phyloP scores from a whole-genome alignment of 148 eudicot genomes.

The Persicaria tinctoria region DNA sequence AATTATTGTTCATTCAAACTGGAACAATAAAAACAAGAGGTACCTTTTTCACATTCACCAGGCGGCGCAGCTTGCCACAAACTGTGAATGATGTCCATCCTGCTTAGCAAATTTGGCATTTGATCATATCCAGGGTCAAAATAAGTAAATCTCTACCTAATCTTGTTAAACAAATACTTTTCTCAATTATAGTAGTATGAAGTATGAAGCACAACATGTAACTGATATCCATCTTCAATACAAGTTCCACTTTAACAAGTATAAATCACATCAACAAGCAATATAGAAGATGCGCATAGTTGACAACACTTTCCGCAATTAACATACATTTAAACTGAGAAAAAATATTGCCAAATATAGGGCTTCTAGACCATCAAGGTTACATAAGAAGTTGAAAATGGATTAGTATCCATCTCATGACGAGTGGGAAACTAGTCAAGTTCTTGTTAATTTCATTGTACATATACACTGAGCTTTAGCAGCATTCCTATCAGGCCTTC shows the following conservation, averaged over 20 bases:
- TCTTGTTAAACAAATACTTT: neutral
- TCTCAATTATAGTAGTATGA: neutral
- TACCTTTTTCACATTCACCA: slow-evolving; percentile 90
- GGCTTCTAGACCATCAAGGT: neutral
- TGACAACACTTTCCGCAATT: neutral
- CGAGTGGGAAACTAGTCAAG: neutral
- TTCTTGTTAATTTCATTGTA: neutral
- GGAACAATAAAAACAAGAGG: neutral
- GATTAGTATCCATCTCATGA: neutral
- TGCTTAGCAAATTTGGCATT: slow-evolving; percentile 23
- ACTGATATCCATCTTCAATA: neutral
- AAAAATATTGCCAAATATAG: neutral
- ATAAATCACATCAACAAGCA: neutral
- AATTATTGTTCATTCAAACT: neutral
- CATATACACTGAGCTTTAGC: neutral
- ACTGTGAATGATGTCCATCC: slow-evolving; percentile 99
- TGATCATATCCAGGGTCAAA: neutral
- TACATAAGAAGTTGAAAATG: neutral
- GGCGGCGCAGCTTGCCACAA: slow-evolving; percentile 90
- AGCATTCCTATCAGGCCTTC: neutral
- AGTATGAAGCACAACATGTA: neutral
- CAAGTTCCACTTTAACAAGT: neutral
- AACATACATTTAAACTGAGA: neutral
- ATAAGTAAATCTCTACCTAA: neutral
- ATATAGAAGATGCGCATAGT: neutral